phyloP scores from a whole-genome alignment of 2,329 filamentous ascomycete species.

The Cryphonectria carpinicola region DNA sequence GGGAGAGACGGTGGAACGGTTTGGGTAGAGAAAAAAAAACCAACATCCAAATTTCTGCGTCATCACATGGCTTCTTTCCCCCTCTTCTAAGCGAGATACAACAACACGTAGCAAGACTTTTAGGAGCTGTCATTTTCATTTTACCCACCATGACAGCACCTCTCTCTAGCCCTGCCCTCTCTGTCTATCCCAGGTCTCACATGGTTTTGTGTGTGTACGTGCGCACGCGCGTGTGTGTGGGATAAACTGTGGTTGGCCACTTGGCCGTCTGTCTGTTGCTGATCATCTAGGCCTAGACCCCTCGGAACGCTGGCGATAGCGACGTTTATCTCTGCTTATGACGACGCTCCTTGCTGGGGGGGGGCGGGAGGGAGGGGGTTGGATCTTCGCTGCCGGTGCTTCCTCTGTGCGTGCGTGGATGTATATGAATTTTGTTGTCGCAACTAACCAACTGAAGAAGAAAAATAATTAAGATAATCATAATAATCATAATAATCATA shows the following conservation, averaged over 20 bases:
- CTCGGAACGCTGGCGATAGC: neutral
- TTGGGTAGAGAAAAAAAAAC: no score
- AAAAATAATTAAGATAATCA: neutral
- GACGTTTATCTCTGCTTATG: conserved; percentile 1
- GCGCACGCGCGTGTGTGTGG: neutral
- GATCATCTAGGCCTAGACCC: neutral
- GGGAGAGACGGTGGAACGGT: no score
- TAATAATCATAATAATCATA: neutral
- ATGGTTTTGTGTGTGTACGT: neutral
- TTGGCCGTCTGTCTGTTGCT: neutral
- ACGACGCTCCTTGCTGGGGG: neutral
- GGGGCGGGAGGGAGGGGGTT: no score
- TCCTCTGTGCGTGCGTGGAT: neutral
- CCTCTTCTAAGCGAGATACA: neutral
- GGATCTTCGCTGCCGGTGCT: neutral
- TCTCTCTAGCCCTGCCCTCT: neutral
- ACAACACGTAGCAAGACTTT: neutral
- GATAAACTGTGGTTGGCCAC: neutral
- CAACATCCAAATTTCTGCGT: neutral
- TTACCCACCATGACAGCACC: no score
- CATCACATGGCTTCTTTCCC: neutral
- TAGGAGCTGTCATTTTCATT: no score
- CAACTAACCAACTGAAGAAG: neutral
- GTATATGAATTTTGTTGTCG: neutral
- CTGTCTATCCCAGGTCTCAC: neutral